phyloP scores from a whole-genome alignment of 768 basidiomycete species.

The Amanita subjunquillea region DNA sequence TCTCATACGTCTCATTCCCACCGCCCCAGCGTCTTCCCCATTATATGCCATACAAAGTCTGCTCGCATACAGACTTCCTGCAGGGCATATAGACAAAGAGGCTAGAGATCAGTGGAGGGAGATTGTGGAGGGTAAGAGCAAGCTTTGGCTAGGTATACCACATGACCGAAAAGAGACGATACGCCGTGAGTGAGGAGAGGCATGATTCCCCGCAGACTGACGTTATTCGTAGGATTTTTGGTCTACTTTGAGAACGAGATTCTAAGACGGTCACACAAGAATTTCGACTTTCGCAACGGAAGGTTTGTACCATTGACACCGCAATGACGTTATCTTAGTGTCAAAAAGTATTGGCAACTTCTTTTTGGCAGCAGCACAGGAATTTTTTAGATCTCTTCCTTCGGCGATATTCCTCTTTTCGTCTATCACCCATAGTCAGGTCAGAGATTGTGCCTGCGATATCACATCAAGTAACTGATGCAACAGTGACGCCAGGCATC shows the following conservation, averaged over 20 bases:
- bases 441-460: slow-evolving; percentile 8
- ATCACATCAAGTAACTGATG: not conserved
- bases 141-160: slow-evolving; percentile 79
- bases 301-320: slow-evolving; percentile 31
- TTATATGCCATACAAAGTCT: slow-evolving; percentile 67
- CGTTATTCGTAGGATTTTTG: slow-evolving; percentile 59
- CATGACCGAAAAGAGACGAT: slow-evolving; percentile 87
- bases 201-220: not conserved
- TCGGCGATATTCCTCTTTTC: slow-evolving; percentile 92
- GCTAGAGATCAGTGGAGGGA: slow-evolving; percentile 88
- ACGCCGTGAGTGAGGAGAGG: slow-evolving; percentile 40
- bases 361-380: slow-evolving; percentile 80
- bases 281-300: slow-evolving; percentile 89
- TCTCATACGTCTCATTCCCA: slow-evolving; percentile 79
- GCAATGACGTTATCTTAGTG: not conserved
- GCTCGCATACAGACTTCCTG: slow-evolving; percentile 71
- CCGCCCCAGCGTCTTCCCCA: slow-evolving; percentile 45
- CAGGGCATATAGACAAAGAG: slow-evolving; percentile 53
- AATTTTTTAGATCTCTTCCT: slow-evolving; percentile 86
- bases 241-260: slow-evolving; percentile 88
- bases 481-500: slow-evolving; percentile 35
- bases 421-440: slow-evolving; percentile 77
- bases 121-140: slow-evolving; percentile 80
- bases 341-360: slow-evolving; percentile 73
- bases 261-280: slow-evolving; percentile 84